Evolutionary conservation across 768 basidiomycete species (phyloP).

Genomic region (Suillus occidentalis): DNA sequence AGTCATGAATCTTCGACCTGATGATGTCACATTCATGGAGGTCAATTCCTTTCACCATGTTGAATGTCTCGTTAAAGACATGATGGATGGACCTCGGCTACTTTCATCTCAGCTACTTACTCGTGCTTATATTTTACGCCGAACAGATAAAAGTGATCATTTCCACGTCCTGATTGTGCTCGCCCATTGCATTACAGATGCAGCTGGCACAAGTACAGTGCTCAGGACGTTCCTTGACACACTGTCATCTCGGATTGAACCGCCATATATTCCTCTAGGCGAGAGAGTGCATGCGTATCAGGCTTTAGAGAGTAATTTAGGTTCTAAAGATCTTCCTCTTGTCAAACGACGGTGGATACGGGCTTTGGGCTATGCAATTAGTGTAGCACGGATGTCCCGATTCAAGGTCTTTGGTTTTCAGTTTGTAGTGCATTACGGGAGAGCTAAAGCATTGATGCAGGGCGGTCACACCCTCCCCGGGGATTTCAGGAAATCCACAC

Average conservation of each 20-base stretch:
- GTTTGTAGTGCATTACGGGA: not conserved
- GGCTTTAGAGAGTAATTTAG: conserved; percentile 39
- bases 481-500: conserved; percentile 35
- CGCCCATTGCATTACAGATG: conserved; percentile 54
- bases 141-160: conserved; percentile 35
- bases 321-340: conserved; percentile 27
- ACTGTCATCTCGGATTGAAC: conserved; percentile 23
- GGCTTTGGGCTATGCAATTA: conserved; percentile 43
- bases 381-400: conserved; percentile 29
- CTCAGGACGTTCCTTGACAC: conserved; percentile 45
- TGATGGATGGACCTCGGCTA: conserved; percentile 34
- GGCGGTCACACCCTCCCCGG: conserved; percentile 56
- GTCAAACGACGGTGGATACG: conserved; percentile 45
- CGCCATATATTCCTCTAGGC: conserved; percentile 24
- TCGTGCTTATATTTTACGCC: conserved; percentile 42
- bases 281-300: conserved; percentile 41
- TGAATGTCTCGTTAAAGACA: conserved; percentile 27
- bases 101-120: conserved; percentile 43
- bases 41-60: conserved; percentile 39
- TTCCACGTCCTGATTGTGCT: conserved; percentile 46
- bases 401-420: conserved; percentile 32
- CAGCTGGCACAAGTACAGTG: conserved; percentile 43
- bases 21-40: conserved; percentile 39
- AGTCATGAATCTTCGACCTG: conserved; percentile 27
- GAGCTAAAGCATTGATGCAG: conserved; percentile 29